These are phyloP conservation scores for Coprinopsis strossmayeri DNA, from an alignment of 768 basidiomycete genomes.

Conservation along the genomic window DNA sequence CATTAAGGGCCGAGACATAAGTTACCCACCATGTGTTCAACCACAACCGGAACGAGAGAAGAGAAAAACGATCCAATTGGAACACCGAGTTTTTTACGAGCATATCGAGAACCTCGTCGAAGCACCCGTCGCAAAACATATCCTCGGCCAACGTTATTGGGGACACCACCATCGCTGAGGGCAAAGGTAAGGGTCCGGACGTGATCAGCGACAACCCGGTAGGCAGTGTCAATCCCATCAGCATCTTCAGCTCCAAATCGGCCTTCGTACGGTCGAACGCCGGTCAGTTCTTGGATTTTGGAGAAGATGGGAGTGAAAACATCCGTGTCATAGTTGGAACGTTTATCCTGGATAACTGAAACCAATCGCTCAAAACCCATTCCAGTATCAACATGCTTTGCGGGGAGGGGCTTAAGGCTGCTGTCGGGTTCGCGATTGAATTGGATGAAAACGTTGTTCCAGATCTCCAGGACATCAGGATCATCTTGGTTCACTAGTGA, in stretches of 20 bases:
- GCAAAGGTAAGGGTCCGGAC: slow-evolving; percentile 94
- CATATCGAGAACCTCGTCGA: slow-evolving; percentile 90
- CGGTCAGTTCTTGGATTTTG: slow-evolving; percentile 83
- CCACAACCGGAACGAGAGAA: slow-evolving; percentile 80
- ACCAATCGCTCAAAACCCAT: slow-evolving; percentile 99
- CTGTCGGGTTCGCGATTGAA: slow-evolving; percentile 94
- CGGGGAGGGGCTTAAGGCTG: slow-evolving; percentile 71
- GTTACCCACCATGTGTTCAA: slow-evolving; percentile 77
- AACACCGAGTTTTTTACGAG: slow-evolving; percentile 89
- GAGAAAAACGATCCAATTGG: slow-evolving; percentile 95
- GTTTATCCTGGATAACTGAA: slow-evolving; percentile 83
- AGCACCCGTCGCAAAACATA: slow-evolving; percentile 96
- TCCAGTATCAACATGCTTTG: slow-evolving; percentile 96
- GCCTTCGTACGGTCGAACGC: slow-evolving; percentile 81
- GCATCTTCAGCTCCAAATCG: slow-evolving; percentile 92
- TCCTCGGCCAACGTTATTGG: slow-evolving; percentile 93
- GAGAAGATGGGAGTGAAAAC: slow-evolving; percentile 86
- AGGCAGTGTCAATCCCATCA: slow-evolving; percentile 96
- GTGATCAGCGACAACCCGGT: slow-evolving; percentile 95
- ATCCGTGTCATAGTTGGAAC: slow-evolving; percentile 98
- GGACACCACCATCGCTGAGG: slow-evolving; percentile 92
- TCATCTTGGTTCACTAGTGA: slow-evolving; percentile 94
- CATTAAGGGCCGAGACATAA: background rate
- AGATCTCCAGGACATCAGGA: slow-evolving; percentile 94
- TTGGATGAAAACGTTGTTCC: slow-evolving; percentile 99